Evolutionary conservation across 140 eudicot genomes (phyloP), one percentile per base, ranked within the genome.

Genomic region (Stevia rebaudiana): DNA sequence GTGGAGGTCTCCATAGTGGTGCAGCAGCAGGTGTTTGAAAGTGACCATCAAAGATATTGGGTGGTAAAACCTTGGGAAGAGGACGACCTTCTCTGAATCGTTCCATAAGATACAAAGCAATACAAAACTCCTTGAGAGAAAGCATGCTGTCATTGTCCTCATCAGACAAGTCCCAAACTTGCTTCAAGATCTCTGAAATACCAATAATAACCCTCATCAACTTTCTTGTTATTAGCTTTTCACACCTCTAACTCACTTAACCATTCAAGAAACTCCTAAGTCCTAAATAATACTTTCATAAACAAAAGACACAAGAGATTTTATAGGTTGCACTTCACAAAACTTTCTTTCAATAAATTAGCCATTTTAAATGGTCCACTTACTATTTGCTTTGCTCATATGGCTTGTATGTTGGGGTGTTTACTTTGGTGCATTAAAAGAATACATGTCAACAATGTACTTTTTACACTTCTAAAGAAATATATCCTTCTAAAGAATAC

Each of bases 61-160:
- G 4, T 66, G 86, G 86, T 21, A 92, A 83, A 49, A 68, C 80
- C 58, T 80, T 33, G 25, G 98, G 96, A 58, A 88, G 92, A 79
- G 96, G 82, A 16, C 83, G 92, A 33, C 94, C 95, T 73, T 92
- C 98, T 77, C 96, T 85, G 51, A 36, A 76, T 40, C 98, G 86
- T 54, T 92, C 98, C 95, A 92, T 92, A 74, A 92, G 82, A 73
- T 92, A 92, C 47, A 92, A 94, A 75, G 98, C 96, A 70, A 92
- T 74, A 68, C 96, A 92, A 55, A 92, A 92, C 62, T 92, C 98
- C 80, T 83, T 85, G 68, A 88, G 75, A 78, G 98, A 85, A 79
- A 92, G 96, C 96, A 88, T 88, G 80, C 98, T 85, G 74, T 92
- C 98, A 71, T 81, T 88, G 70, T 92, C 98, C 78, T 92, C 90